phyloP scores from a whole-genome alignment of 176 grass and related monocot species.

The Elymus sibiricus region DNA sequence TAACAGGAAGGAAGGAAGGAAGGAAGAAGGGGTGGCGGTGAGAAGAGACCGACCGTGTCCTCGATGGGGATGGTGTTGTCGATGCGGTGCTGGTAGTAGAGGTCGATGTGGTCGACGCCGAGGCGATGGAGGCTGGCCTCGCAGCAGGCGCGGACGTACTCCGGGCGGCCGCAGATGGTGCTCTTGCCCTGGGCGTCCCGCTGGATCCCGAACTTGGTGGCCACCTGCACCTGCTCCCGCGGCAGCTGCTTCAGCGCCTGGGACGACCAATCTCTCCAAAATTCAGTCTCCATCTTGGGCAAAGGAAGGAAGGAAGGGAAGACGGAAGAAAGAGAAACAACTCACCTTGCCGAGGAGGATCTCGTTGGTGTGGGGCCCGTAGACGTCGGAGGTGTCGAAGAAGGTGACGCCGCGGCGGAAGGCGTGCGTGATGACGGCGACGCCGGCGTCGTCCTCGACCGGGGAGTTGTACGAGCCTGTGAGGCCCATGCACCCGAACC shows the following conservation, averaged over 20 bases:
- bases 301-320: background rate
- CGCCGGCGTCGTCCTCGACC: constrained; percentile 44
- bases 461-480: constrained; percentile 51
- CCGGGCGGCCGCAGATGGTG: constrained; percentile 42
- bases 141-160: constrained; percentile 65
- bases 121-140: constrained; percentile 72
- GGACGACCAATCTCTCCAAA: background rate
- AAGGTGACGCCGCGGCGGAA: constrained; percentile 76
- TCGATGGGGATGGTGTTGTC: constrained; percentile 62
- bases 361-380: constrained; percentile 70
- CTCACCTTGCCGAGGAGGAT: constrained; percentile 72
- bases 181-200: background rate
- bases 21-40: background rate
- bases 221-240: constrained; percentile 65
- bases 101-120: constrained; percentile 56
- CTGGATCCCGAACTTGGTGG: constrained; percentile 69
- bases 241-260: constrained; percentile 81
- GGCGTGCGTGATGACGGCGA: constrained; percentile 60
- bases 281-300: background rate
- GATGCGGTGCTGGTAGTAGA: constrained; percentile 74
- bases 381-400: constrained; percentile 78
- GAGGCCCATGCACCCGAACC: constrained; percentile 77
- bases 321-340: background rate
- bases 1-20: background rate
- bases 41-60: constrained; percentile 49